phyloP scores from a whole-genome alignment of 202 grass and related monocot genomes.

The Cymbopogon flexuosus region DNA sequence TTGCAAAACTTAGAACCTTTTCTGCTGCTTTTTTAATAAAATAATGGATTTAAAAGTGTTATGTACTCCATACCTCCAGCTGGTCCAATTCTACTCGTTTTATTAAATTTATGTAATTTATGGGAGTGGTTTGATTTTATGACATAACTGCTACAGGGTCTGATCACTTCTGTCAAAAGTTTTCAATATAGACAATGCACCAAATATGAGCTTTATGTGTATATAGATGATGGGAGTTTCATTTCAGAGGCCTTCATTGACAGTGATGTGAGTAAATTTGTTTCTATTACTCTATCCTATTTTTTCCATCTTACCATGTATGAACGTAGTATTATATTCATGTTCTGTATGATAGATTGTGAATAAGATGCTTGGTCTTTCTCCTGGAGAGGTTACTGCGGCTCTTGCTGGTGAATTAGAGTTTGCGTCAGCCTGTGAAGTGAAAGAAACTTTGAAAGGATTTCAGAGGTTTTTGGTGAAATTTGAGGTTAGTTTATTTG shows the following conservation, averaged over 20 bases:
- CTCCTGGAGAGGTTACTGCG: constrained; percentile 52
- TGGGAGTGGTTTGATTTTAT: constrained; percentile 16
- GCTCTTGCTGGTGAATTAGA: constrained; percentile 52
- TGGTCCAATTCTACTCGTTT: constrained; percentile 7
- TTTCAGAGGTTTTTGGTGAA: constrained; percentile 59
- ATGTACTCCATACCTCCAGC: neutral
- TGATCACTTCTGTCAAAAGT: constrained; percentile 64
- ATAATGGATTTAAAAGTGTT: neutral
- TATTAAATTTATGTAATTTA: constrained; percentile 5
- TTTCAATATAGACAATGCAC: constrained; percentile 48
- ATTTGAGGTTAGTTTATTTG: constrained; percentile 66
- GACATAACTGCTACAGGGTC: constrained; percentile 48
- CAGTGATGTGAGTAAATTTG: constrained; percentile 46
- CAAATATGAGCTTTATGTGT: constrained; percentile 62
- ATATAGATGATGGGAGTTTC: constrained; percentile 83
- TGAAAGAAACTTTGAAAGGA: constrained; percentile 46
- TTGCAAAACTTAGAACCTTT: constrained; percentile 3
- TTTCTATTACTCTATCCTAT: constrained; percentile 8
- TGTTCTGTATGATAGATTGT: constrained; percentile 52
- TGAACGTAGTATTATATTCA: neutral
- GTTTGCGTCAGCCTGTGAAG: constrained; percentile 17
- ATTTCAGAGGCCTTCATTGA: constrained; percentile 73
- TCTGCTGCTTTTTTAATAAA: neutral
- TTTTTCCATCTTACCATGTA: constrained; percentile 4
- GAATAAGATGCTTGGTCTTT: constrained; percentile 52